Conservation (phyloP, 225 moss, liverwort and hornwort species). For the Marchantia paleacea region DNA sequence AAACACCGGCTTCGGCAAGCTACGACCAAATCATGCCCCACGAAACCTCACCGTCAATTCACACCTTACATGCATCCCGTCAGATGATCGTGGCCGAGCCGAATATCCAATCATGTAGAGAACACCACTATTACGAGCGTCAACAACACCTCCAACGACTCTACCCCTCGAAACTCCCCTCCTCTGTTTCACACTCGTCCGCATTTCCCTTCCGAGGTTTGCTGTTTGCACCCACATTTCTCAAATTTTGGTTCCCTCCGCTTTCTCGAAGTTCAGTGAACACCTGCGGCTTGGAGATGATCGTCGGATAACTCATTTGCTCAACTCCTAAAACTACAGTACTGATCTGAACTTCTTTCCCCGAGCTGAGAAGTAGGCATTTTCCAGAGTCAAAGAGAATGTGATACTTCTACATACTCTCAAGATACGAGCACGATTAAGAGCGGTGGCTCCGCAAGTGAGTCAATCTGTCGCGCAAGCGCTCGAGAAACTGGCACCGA, state of each 20-base stretch:
- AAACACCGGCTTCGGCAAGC: not conserved
- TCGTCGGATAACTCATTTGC: not conserved
- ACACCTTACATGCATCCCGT: not conserved
- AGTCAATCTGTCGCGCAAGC: not conserved
- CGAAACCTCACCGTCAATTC: not conserved
- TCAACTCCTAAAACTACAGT: not conserved
- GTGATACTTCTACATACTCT: not conserved
- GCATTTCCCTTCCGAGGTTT: not conserved
- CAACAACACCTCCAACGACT: too few species aligned
- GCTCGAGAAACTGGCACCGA: not conserved
- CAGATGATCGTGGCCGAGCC: not conserved
- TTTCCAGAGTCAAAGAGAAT: not conserved
- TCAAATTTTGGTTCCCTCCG: not conserved
- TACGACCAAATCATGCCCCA: not conserved
- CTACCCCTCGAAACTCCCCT: not conserved
- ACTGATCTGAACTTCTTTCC: not conserved
- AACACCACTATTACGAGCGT: not conserved
- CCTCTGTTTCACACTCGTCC: not conserved
- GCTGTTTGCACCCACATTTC: not conserved
- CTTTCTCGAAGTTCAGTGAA: not conserved
- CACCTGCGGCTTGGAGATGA: not conserved
- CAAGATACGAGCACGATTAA: too few species aligned
- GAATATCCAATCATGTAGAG: not conserved
- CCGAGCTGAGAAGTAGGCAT: not conserved
- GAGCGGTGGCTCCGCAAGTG: not conserved